phyloP scores from a whole-genome alignment of 495 filamentous ascomycete species.

The Daldinia concentrica region DNA sequence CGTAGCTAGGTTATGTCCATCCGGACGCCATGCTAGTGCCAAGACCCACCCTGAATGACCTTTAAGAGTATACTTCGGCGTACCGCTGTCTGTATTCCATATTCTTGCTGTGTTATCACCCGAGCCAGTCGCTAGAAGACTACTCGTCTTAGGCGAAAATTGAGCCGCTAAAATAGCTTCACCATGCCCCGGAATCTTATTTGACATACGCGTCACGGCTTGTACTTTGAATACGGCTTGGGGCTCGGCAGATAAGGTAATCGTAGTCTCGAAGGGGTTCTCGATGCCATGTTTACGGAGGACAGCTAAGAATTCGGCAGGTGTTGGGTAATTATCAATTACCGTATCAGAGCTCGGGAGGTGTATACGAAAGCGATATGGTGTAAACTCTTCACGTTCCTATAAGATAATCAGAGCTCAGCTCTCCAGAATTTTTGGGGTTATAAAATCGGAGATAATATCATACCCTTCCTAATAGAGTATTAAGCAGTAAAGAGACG shows the following conservation, averaged over 20 bases:
- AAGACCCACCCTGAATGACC: conserved; percentile 96
- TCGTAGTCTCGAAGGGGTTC: conserved; percentile 61
- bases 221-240: conserved; percentile 96
- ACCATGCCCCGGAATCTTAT: conserved; percentile 89
- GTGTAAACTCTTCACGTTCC: conserved; percentile 81
- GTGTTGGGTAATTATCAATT: conserved; percentile 75
- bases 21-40: conserved; percentile 85
- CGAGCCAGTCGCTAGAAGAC: conserved; percentile 85
- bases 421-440: background rate
- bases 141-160: conserved; percentile 85
- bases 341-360: conserved; percentile 67
- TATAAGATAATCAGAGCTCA: conserved; percentile 27
- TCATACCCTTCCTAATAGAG: conserved; percentile 80
- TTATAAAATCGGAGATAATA: conserved; percentile 7
- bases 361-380: conserved; percentile 85
- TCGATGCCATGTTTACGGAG: conserved; percentile 59
- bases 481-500: conserved; percentile 90
- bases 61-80: conserved; percentile 86
- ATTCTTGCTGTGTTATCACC: conserved; percentile 93
- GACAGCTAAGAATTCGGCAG: conserved; percentile 54
- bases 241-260: conserved; percentile 83
- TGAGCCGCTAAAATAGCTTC: conserved; percentile 88
- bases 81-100: conserved; percentile 96
- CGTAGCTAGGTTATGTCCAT: conserved; percentile 82
- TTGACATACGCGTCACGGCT: conserved; percentile 87